Percentiles rank a stretch among this genome's conserved stretches.
Conservation (phyloP, 1,139 yeast species). For the Scheffersomyces quercinus region DNA sequence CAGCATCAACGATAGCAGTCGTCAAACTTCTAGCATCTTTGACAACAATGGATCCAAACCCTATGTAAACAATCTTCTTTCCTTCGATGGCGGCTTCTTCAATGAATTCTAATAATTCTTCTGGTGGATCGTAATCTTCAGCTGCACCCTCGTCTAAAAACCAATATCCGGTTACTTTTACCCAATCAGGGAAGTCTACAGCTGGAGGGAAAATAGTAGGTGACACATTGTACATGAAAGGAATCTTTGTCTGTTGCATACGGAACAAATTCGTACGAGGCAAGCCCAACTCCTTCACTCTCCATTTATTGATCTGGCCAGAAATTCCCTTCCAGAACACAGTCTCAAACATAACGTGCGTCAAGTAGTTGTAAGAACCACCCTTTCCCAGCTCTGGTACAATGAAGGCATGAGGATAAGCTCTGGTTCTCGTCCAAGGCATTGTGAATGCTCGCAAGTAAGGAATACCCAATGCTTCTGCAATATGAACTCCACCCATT, state of each 20-base stretch:
- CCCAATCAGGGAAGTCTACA: constrained; percentile 92
- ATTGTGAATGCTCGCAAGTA: constrained; percentile 94
- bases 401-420: constrained; percentile 94
- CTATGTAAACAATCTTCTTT: constrained; percentile 82
- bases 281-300: constrained; percentile 63
- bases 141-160: constrained; percentile 71
- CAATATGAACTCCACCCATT: constrained; percentile 93
- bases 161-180: constrained; percentile 95
- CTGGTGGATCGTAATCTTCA: constrained; percentile 63
- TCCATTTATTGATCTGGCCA: constrained; percentile 87
- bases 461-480: constrained; percentile 87
- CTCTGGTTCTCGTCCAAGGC: constrained; percentile 97
- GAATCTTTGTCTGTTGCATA: constrained; percentile 76
- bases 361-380: constrained; percentile 86
- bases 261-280: constrained; percentile 69
- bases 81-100: constrained; percentile 56
- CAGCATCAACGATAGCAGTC: constrained; percentile 75
- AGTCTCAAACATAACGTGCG: constrained; percentile 90
- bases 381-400: constrained; percentile 94
- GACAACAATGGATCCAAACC: constrained; percentile 95
- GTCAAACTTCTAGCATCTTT: constrained; percentile 78
- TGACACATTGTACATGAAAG: constrained; percentile 85
- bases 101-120: constrained; percentile 60
- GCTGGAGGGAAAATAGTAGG: constrained; percentile 90
- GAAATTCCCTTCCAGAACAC: constrained; percentile 93